Base-by-base conservation (phyloP, 352 stramenopile species). In the Thraustotheca clavata region DNA sequence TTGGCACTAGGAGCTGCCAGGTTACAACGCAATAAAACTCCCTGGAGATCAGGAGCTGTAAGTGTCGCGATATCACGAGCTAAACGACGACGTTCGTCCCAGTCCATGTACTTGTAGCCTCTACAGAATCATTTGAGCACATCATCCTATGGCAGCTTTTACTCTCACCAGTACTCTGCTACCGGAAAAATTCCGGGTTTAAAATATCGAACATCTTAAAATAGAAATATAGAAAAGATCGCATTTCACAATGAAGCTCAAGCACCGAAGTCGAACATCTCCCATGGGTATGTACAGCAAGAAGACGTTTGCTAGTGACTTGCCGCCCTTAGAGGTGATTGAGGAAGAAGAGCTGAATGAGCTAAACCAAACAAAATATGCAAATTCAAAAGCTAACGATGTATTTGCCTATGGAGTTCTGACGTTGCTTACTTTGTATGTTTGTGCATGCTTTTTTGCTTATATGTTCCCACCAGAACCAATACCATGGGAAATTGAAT, bases 61-160 rank as follows among this genome's bases (percentile, higher is more conserved):
- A 94, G 72, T 32, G 85, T 79, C 4, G 72, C 74, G 31, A 94
- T 86, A 66, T 94, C 84, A 26, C 76, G 60, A 34, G 75, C 72
- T 20, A 94, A 67, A 12, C 74, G 71, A 0, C 80, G 76, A 4
- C 79, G 77, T 40, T 91, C 74, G 68, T 94, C 84, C 82, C 82
- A 94, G 11, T 72, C 80, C 22, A 86, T 69, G 36, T 31, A 47
- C 8, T 16, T 4, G 24, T 14, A 20, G 9, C 34, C 43, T 52
- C 31, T 31, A 14, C 31, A 14, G 14, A 18, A 31, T 1, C 43
- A 24, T 31, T 35, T 50, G 43, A 50, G 43, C 6, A 33, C 43
- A 6, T 14, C 6, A 14, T 52, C 9, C 1, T 11, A 18, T 52
- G 39, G 2, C 22, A 47, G 39, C 4, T n/a, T 27, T 47, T n/a